phyloP scores from a whole-genome alignment of 2,329 filamentous ascomycete species.

The Rhytidhysteron rufulum region DNA sequence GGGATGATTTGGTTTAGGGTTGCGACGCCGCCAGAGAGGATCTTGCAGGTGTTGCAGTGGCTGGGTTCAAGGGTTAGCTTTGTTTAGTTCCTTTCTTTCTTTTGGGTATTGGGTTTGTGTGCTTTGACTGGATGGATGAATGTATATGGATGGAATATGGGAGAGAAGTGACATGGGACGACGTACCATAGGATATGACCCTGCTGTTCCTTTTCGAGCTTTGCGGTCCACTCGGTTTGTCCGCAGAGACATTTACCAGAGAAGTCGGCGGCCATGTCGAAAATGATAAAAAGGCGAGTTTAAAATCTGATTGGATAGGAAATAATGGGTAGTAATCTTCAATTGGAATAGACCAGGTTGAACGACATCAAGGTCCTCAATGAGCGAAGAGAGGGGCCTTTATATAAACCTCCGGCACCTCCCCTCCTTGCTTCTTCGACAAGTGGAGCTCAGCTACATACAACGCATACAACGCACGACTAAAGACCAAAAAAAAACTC shows the following conservation, averaged over 20 bases:
- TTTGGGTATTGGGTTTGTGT: no score
- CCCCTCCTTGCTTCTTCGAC: no score
- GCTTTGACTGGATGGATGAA: background rate
- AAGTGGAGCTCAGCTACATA: no score
- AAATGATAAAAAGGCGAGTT: background rate
- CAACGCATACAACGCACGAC: no score
- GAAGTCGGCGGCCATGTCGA: conserved; percentile 34
- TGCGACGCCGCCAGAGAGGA: conserved; percentile 48
- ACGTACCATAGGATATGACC: conserved; percentile 46
- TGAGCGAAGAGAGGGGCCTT: background rate
- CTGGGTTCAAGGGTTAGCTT: conserved; percentile 21
- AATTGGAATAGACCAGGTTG: background rate
- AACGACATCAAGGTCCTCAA: background rate
- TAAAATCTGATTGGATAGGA: background rate
- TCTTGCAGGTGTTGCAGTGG: conserved; percentile 58
- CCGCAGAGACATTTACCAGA: conserved; percentile 55
- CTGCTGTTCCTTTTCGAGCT: conserved; percentile 43
- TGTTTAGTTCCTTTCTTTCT: no score
- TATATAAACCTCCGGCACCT: background rate
- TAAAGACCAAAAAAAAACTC: no score
- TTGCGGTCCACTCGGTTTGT: conserved; percentile 50
- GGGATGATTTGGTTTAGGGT: no score
- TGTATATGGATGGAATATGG: background rate
- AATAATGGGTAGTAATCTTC: background rate
- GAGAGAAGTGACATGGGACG: conserved; percentile 1